These are phyloP conservation scores for Melocanna baccifera DNA, from an alignment of 176 grass and related monocot species.

Conservation along the genomic window DNA sequence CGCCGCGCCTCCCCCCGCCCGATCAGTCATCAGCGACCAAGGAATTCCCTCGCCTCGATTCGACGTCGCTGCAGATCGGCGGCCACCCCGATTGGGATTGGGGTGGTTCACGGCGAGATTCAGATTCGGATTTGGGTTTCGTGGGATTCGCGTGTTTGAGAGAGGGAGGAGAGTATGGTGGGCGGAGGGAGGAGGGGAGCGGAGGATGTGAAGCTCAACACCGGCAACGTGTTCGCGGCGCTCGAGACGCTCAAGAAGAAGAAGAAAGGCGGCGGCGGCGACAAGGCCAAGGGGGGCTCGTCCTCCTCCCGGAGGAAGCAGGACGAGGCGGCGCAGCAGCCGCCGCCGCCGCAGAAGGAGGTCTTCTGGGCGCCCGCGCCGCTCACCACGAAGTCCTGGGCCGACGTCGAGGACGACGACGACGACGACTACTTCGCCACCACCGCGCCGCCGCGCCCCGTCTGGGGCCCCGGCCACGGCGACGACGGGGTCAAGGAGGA, in stretches of 20 bases:
- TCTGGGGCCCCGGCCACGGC: conserved; percentile 36
- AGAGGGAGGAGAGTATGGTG: conserved; percentile 50
- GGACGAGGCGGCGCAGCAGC: conserved; percentile 32
- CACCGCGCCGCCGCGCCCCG: conserved; percentile 66
- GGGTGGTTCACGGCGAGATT: conserved; percentile 14
- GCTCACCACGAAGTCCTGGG: conserved; percentile 82
- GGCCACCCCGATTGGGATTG: background rate
- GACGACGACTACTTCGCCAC: conserved; percentile 95
- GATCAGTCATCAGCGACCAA: background rate
- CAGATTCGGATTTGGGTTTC: conserved; percentile 34
- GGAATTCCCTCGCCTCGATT: background rate
- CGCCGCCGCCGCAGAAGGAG: conserved; percentile 49
- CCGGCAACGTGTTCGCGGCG: conserved; percentile 88
- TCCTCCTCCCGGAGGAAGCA: conserved; percentile 46
- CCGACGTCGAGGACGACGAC: conserved; percentile 92
- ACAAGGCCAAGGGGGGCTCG: conserved; percentile 47
- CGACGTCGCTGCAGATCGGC: conserved; percentile 34
- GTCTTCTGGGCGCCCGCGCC: conserved; percentile 72
- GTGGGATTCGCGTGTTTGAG: background rate
- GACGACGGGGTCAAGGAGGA: conserved; percentile 27
- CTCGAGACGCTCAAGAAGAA: conserved; percentile 98
- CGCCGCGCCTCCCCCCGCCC: background rate
- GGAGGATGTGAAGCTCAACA: conserved; percentile 79
- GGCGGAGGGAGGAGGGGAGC: conserved; percentile 76
- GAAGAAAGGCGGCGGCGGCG: conserved; percentile 65